Percentiles rank a stretch among this genome's conserved stretches.
Conservation (phyloP, 306 rosid species). For the Malus orientalis region DNA sequence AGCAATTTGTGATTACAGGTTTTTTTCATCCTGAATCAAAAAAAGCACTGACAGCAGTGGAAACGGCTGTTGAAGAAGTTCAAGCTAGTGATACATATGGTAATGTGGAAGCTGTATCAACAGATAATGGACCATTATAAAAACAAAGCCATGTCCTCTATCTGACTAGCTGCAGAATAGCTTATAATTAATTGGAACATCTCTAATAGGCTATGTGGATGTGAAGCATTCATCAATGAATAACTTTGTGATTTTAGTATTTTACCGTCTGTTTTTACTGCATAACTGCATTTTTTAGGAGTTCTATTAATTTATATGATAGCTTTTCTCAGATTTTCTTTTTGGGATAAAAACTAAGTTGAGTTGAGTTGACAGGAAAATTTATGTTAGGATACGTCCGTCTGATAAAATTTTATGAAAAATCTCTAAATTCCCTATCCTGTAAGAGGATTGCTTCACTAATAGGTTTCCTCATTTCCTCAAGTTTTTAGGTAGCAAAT, state of each 20-base stretch:
- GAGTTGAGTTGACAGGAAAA: neutral
- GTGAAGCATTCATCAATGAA: neutral
- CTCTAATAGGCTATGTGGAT: neutral
- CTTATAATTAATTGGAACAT: neutral
- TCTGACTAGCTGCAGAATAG: neutral
- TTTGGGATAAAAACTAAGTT: neutral
- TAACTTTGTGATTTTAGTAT: neutral
- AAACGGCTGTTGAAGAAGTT: constrained; percentile 24
- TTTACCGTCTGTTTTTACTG: neutral
- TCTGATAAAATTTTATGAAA: neutral
- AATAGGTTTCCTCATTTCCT: neutral
- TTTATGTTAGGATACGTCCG: neutral
- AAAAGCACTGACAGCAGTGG: constrained; percentile 25
- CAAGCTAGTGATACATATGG: constrained; percentile 36
- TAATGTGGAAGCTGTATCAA: neutral
- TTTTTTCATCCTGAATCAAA: constrained; percentile 36
- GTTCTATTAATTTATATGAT: neutral
- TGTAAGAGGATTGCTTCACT: neutral
- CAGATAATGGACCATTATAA: neutral
- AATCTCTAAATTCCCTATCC: neutral
- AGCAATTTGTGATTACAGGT: constrained; percentile 36
- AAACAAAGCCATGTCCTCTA: neutral
- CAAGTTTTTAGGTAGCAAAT: neutral
- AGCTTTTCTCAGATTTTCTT: neutral
- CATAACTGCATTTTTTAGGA: neutral